phyloP scores from a whole-genome alignment of 345 rosid genomes.

The Fremontodendron californicum region DNA sequence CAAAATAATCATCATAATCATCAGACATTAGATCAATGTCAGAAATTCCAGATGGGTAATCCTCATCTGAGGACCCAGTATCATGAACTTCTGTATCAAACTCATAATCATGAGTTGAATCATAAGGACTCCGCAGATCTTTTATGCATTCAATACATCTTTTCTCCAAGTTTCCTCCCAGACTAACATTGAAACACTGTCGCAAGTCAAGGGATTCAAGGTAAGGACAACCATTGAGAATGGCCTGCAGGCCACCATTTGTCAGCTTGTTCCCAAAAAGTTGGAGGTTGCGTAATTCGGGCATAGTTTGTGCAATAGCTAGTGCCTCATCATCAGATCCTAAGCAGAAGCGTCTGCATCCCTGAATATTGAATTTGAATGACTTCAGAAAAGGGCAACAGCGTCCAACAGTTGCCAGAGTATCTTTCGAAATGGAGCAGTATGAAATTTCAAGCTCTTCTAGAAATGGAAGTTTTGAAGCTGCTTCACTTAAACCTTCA shows the following conservation, averaged over 20 bases:
- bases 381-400: constrained; percentile 40
- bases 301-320: constrained; percentile 63
- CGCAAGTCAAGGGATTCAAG: constrained; percentile 69
- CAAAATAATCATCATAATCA: constrained; percentile 34
- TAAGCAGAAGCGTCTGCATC: constrained; percentile 12
- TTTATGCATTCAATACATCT: constrained; percentile 42
- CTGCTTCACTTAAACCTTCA: constrained; percentile 37
- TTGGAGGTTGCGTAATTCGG: constrained; percentile 42
- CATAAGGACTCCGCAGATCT: constrained; percentile 43
- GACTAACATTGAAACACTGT: constrained; percentile 46
- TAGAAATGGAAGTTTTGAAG: constrained; percentile 40
- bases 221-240: constrained; percentile 54
- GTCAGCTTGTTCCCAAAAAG: constrained; percentile 51
- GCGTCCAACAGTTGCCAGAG: constrained; percentile 30
- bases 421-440: constrained; percentile 23
- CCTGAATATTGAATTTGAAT: constrained; percentile 32
- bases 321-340: constrained; percentile 49
- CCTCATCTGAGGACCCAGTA: constrained; percentile 24
- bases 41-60: constrained; percentile 29
- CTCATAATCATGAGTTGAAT: constrained; percentile 42
- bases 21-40: constrained; percentile 42
- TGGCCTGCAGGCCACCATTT: constrained; percentile 47
- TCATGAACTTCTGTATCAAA: constrained; percentile 20
- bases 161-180: constrained; percentile 40
- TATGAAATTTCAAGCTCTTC: constrained; percentile 54